phyloP scores from a whole-genome alignment of 2,329 filamentous ascomycete genomes.

The Scolecobasidium constrictum region DNA sequence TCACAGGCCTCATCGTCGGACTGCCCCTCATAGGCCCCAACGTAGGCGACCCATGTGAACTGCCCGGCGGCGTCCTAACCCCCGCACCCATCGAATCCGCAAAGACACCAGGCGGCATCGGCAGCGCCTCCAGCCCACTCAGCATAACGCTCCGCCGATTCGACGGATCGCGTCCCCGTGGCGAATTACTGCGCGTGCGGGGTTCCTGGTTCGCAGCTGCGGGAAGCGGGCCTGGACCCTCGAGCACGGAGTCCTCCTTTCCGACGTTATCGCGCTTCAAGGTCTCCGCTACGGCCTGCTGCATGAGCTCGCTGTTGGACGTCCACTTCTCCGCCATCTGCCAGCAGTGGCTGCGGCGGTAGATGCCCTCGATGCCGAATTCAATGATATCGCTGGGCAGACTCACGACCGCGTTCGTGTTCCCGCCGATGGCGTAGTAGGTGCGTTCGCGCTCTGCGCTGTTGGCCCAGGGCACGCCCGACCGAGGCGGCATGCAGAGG shows the following conservation, averaged over 20 bases:
- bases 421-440: conserved; percentile 66
- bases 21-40: conserved; percentile 17
- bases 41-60: background rate
- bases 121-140: conserved; percentile 35
- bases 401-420: conserved; percentile 47
- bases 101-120: conserved; percentile 28
- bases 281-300: conserved; percentile 5
- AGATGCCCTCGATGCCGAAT: conserved; percentile 56
- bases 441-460: conserved; percentile 34
- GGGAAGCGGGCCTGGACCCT: background rate
- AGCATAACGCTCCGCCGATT: conserved; percentile 34
- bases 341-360: conserved; percentile 61
- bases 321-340: conserved; percentile 51
- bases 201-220: background rate
- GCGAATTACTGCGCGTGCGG: background rate
- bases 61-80: conserved; percentile 13
- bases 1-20: conserved; percentile 15
- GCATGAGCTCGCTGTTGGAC: conserved; percentile 24
- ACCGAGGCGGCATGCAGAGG: conserved; percentile 63
- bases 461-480: conserved; percentile 58
- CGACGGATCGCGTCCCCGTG: conserved; percentile 12
- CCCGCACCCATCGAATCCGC: conserved; percentile 16
- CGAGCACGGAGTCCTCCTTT: background rate
- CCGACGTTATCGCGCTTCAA: background rate
- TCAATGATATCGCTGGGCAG: conserved; percentile 54